Evolutionary conservation across 169 alveolate species (phyloP).

Genomic region (Eimeria acervulina): DNA sequence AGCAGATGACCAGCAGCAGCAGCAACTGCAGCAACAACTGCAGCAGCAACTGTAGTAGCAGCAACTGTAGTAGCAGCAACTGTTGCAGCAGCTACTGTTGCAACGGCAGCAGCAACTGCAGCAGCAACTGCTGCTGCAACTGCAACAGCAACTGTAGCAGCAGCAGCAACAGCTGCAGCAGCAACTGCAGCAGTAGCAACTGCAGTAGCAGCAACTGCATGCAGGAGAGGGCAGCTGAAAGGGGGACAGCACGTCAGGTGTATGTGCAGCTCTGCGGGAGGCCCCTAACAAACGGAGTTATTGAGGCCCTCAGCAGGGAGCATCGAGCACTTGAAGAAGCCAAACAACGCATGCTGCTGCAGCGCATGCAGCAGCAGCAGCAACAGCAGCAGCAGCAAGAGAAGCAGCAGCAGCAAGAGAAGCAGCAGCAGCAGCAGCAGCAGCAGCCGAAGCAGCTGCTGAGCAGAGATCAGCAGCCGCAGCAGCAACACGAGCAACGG

Average conservation of each 20-base stretch:
- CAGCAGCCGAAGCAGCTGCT: too few relatives aligned
- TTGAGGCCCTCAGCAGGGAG: conserved; percentile 47
- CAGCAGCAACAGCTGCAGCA: too few relatives aligned
- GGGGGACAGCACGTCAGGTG: conserved; percentile 39
- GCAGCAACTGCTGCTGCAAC: too few relatives aligned
- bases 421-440: too few relatives aligned
- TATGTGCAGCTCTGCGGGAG: conserved; percentile 53
- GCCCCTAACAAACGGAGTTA: conserved; percentile 37
- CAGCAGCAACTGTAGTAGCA: neutral
- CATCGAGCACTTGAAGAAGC: conserved; percentile 1
- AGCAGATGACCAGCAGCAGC: neutral
- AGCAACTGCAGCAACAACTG: conserved; percentile 28
- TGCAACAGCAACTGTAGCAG: too few relatives aligned
- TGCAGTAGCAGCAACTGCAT: conserved; percentile 21
- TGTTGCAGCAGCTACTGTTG: too few relatives aligned
- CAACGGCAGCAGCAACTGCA: too few relatives aligned
- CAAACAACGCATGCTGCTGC: neutral
- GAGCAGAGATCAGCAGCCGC: too few relatives aligned
- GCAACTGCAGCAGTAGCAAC: too few relatives aligned
- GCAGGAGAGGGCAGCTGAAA: neutral
- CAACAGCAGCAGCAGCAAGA: conserved; percentile 32
- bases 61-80: too few relatives aligned
- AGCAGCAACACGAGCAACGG: conserved; percentile 41
- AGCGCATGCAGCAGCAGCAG: conserved; percentile 25
- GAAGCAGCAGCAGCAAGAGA: too few relatives aligned